phyloP scores from a whole-genome alignment of 208 protist species.

The Acanthamoeba comandoni region DNA sequence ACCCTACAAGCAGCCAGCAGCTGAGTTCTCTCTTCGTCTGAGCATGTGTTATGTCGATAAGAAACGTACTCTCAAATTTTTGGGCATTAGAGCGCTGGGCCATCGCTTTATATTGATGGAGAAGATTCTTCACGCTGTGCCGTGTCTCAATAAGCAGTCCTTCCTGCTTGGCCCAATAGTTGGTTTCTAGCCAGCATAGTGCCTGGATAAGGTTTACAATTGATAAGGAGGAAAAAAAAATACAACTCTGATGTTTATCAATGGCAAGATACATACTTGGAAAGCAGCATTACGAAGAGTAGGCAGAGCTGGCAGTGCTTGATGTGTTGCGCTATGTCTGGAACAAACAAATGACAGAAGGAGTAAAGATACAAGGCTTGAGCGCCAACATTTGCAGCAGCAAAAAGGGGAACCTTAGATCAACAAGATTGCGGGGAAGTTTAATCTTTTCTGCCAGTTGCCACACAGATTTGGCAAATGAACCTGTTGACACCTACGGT shows the following conservation, averaged over 20 bases:
- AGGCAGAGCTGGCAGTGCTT: not conserved
- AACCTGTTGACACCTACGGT: not conserved
- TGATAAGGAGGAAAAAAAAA: not conserved
- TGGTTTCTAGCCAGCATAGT: conserved; percentile 2
- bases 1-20: too few species aligned
- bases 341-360: too few species aligned
- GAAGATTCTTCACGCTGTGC: not conserved
- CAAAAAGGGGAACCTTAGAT: too few species aligned
- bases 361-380: too few species aligned
- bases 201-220: not conserved
- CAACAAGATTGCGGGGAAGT: conserved; percentile 21
- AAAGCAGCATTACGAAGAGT: not conserved
- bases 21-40: not conserved
- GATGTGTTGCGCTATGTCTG: conserved; percentile 1
- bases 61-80: not conserved
- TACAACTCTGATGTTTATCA: not conserved
- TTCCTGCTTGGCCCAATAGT: conserved; percentile 38
- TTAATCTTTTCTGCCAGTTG: not conserved
- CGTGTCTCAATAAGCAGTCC: not conserved
- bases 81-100: not conserved
- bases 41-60: not conserved
- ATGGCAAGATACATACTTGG: not conserved
- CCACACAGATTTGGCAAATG: not conserved
- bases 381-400: too few species aligned
- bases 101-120: not conserved